These are phyloP conservation scores for Malassezia sympodialis DNA, from an alignment of 1,284 basidiomycete genomes.

Conservation along the genomic window DNA sequence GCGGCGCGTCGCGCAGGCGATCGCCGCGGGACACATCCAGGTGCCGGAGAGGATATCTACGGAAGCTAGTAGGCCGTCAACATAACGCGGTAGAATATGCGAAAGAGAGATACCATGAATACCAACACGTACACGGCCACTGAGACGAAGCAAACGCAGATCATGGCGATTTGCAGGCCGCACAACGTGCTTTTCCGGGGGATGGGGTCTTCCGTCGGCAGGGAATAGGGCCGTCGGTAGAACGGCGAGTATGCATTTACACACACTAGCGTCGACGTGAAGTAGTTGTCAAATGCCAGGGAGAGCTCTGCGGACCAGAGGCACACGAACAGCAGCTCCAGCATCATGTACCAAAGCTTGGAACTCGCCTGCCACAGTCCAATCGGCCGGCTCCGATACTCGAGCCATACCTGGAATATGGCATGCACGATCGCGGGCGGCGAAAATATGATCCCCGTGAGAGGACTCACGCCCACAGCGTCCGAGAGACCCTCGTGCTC, in stretches of 20 bases:
- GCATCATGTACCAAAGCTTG: conserved; percentile 40
- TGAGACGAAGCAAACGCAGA: conserved; percentile 53
- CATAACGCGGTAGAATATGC: conserved; percentile 26
- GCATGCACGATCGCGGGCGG: conserved; percentile 76
- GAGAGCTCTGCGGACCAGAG: conserved; percentile 82
- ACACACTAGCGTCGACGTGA: conserved; percentile 73
- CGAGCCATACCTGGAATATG: conserved; percentile 52
- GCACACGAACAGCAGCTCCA: conserved; percentile 69
- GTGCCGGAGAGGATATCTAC: background rate
- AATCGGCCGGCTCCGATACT: conserved; percentile 80
- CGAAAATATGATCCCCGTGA: conserved; percentile 74
- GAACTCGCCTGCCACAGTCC: conserved; percentile 62
- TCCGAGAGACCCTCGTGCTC: conserved; percentile 55
- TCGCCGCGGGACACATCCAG: background rate
- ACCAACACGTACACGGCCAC: conserved; percentile 43
- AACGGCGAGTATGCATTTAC: conserved; percentile 45
- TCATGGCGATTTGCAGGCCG: conserved; percentile 51
- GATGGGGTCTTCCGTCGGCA: conserved; percentile 25
- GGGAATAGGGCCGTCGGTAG: conserved; percentile 54
- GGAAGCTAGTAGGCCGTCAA: background rate
- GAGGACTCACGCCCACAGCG: conserved; percentile 67
- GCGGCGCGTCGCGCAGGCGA: background rate
- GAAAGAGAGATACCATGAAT: conserved; percentile 36
- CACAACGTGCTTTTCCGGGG: conserved; percentile 53
- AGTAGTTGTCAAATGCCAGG: conserved; percentile 79